A percentile compares a stretch with the other conserved stretches of the same genome.
Evolutionary conservation across 2,329 filamentous ascomycete genomes (phyloP).

Genomic region (Alternaria brassicicola): DNA sequence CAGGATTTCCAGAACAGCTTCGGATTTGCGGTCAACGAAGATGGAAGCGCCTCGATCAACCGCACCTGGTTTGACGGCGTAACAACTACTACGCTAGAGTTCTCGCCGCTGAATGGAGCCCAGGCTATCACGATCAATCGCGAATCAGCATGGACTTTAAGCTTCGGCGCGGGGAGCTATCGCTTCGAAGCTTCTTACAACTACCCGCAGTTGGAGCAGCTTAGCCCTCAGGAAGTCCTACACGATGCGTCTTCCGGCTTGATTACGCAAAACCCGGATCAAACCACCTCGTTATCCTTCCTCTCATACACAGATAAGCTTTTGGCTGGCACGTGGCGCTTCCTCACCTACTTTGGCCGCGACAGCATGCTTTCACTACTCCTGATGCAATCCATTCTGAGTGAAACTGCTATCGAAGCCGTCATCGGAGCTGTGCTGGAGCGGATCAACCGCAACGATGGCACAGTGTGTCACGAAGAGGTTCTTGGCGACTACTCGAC

Average conservation of each 20-base stretch:
- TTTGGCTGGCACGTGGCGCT: conserved; percentile 68
- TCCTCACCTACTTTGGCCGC: conserved; percentile 70
- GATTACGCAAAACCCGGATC: conserved; percentile 53
- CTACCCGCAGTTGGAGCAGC: conserved; percentile 65
- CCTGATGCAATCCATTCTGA: conserved; percentile 64
- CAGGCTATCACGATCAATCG: conserved; percentile 22
- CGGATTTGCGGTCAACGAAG: conserved; percentile 47
- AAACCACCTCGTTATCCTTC: conserved; percentile 64
- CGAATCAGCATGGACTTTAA: conserved; percentile 49
- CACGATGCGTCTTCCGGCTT: conserved; percentile 56
- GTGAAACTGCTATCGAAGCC: conserved; percentile 64
- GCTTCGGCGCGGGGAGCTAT: conserved; percentile 62
- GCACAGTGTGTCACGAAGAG: conserved; percentile 68
- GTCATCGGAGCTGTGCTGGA: conserved; percentile 67
- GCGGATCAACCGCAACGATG: conserved; percentile 64
- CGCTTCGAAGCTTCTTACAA: conserved; percentile 65
- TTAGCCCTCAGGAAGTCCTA: conserved; percentile 59
- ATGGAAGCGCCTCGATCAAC: conserved; percentile 56
- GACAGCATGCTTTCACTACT: conserved; percentile 68
- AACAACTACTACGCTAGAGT: conserved; percentile 61
- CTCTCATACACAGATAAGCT: conserved; percentile 68
- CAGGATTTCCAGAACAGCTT: conserved; percentile 63
- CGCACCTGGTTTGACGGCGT: conserved; percentile 67
- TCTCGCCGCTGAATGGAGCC: conserved; percentile 43
- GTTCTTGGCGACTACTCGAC: conserved; percentile 70